Percentiles rank a stretch among this genome's conserved stretches.
phyloP scores from a whole-genome alignment of 1,139 yeast species.

The Geotrichum siamense region DNA sequence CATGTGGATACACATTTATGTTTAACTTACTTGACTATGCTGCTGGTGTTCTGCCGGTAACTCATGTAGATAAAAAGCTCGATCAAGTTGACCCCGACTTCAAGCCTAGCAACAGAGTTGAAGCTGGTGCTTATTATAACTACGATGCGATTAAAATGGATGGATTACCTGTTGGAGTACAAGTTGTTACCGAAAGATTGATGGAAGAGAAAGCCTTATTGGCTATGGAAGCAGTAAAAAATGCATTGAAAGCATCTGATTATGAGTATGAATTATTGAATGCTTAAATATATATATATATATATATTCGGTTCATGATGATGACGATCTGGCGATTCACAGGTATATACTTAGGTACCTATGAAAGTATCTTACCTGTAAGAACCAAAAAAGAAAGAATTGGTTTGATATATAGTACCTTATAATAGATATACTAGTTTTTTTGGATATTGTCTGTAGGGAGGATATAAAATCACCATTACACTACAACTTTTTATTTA shows the following conservation, averaged over 20 bases:
- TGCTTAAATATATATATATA: slow-evolving; percentile 16
- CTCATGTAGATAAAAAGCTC: slow-evolving; percentile 43
- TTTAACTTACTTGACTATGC: slow-evolving; percentile 54
- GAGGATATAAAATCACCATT: too few relatives aligned
- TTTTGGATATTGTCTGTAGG: too few relatives aligned
- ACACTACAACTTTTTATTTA: too few relatives aligned
- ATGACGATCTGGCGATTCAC: too few relatives aligned
- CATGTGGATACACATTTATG: slow-evolving; percentile 49
- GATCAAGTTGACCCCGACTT: slow-evolving; percentile 38
- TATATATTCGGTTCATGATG: too few relatives aligned
- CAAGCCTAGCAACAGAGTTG: slow-evolving; percentile 36
- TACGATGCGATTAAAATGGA: slow-evolving; percentile 52
- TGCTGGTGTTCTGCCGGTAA: slow-evolving; percentile 54
- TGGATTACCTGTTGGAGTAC: slow-evolving; percentile 62
- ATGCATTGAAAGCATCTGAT: slow-evolving; percentile 32
- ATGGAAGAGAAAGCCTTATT: slow-evolving; percentile 57
- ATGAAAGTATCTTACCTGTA: background rate
- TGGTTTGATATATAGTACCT: too few relatives aligned
- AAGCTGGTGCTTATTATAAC: slow-evolving; percentile 37
- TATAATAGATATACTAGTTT: too few relatives aligned
- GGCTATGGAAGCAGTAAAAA: slow-evolving; percentile 37
- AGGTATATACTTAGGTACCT: background rate
- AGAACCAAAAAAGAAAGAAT: background rate
- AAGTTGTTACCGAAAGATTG: slow-evolving; percentile 50
- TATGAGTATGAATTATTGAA: slow-evolving; percentile 29